These are phyloP conservation scores for Phytophthora vignae DNA, from an alignment of 352 stramenopile species.

Conservation along the genomic window DNA sequence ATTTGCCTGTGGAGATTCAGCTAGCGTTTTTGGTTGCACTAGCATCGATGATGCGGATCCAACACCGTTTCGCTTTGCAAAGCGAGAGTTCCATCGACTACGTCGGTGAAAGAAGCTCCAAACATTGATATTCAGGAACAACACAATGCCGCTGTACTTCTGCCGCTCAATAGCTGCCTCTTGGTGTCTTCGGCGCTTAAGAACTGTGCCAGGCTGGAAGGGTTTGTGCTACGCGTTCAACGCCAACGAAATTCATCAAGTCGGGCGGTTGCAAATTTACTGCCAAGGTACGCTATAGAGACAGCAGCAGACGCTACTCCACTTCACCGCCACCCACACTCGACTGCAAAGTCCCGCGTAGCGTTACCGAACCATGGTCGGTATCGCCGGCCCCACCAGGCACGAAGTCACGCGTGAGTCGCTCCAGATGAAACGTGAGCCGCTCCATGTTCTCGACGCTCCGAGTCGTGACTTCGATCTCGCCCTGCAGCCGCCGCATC, in stretches of 20 bases:
- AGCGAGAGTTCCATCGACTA: too few relatives aligned
- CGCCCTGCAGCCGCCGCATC: constrained; percentile 38
- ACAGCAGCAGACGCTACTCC: background rate
- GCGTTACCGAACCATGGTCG: background rate
- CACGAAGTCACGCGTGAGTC: constrained; percentile 34
- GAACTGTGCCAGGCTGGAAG: too few relatives aligned
- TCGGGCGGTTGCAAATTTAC: background rate
- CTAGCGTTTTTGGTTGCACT: too few relatives aligned
- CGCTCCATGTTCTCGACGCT: constrained; percentile 49
- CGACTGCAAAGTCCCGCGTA: background rate
- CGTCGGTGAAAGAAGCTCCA: too few relatives aligned
- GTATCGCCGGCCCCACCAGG: background rate
- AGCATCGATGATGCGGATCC: too few relatives aligned
- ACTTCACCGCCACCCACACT: background rate
- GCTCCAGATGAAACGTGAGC: constrained; percentile 44
- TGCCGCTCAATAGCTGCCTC: too few relatives aligned
- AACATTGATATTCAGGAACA: too few relatives aligned
- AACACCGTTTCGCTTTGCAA: too few relatives aligned
- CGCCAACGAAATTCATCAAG: background rate
- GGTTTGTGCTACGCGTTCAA: background rate
- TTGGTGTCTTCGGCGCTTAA: too few relatives aligned
- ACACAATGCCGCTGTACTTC: too few relatives aligned
- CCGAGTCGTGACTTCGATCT: constrained; percentile 48
- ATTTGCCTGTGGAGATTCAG: too few relatives aligned
- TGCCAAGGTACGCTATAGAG: background rate